These are phyloP conservation scores for Arthrobotrys pseudoclavata DNA, from an alignment of 2,329 filamentous ascomycete genomes.

Conservation along the genomic window DNA sequence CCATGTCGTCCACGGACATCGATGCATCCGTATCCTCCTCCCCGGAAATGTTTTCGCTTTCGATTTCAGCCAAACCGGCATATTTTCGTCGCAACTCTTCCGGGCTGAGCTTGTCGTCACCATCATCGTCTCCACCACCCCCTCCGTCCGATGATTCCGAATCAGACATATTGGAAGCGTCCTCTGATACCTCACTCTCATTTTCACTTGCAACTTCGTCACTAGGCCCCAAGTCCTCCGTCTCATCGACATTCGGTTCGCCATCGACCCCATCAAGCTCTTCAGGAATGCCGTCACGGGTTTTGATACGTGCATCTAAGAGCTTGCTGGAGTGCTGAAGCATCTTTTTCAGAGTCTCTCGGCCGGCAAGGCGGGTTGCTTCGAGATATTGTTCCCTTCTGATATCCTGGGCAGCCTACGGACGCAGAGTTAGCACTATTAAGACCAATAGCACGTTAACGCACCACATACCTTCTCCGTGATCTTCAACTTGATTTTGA, in stretches of 20 bases:
- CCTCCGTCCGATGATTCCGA: slow-evolving; percentile 69
- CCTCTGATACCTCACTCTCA: slow-evolving; percentile 57
- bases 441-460: neutral
- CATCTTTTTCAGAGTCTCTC: slow-evolving; percentile 70
- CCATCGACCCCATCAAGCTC: slow-evolving; percentile 54
- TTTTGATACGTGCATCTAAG: slow-evolving; percentile 68
- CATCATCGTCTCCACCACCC: slow-evolving; percentile 65
- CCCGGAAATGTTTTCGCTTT: slow-evolving; percentile 65
- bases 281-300: slow-evolving; percentile 61
- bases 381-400: slow-evolving; percentile 65
- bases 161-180: slow-evolving; percentile 65
- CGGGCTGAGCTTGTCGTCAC: slow-evolving; percentile 64
- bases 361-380: slow-evolving; percentile 70
- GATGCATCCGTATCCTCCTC: slow-evolving; percentile 71
- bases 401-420: slow-evolving; percentile 64
- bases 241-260: slow-evolving; percentile 65
- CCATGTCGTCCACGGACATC: slow-evolving; percentile 73
- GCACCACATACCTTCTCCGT: slow-evolving; percentile 49
- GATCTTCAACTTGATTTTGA: slow-evolving; percentile 56
- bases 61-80: slow-evolving; percentile 53
- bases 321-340: slow-evolving; percentile 70
- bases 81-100: slow-evolving; percentile 63
- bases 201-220: slow-evolving; percentile 67
- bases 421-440: slow-evolving; percentile 7
- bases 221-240: slow-evolving; percentile 69